A percentile compares a stretch with the other conserved stretches of the same genome.
These are phyloP conservation scores for Coemansia sp. DNA, from an alignment of 192 early-diverging fungal species.

Conservation along the genomic window DNA sequence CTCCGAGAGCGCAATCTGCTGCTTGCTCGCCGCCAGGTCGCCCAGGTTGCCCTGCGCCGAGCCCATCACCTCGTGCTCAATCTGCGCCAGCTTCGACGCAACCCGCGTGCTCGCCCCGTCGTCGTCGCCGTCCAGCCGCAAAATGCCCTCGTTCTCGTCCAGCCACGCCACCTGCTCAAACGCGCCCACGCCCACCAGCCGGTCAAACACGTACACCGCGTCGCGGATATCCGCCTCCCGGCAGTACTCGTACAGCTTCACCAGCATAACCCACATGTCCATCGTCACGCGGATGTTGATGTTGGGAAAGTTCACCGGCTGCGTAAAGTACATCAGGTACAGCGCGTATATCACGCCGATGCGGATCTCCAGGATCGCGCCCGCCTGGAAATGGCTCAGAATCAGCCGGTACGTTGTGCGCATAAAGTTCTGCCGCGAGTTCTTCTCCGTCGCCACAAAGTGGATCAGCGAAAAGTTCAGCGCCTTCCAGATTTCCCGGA, in stretches of 20 bases:
- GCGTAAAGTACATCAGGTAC: conserved; percentile 58
- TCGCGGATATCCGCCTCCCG: conserved; percentile 43
- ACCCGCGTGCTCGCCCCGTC: conserved; percentile 29
- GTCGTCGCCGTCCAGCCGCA: conserved; percentile 46
- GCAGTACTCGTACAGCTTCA: conserved; percentile 51
- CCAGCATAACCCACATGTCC: conserved; percentile 48
- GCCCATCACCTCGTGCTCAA: conserved; percentile 53
- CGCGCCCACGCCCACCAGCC: conserved; percentile 37
- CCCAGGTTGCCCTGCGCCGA: conserved; percentile 41
- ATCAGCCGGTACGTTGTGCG: conserved; percentile 51
- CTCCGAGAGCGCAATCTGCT: conserved; percentile 34
- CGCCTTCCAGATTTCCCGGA: conserved; percentile 54
- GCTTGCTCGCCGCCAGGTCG: conserved; percentile 41
- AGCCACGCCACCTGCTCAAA: conserved; percentile 56
- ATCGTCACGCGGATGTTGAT: conserved; percentile 51
- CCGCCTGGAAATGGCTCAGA: conserved; percentile 40
- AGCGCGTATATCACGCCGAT: conserved; percentile 55
- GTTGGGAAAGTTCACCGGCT: conserved; percentile 55
- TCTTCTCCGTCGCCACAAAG: conserved; percentile 58
- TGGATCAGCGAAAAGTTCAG: conserved; percentile 58
- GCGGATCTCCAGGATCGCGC: conserved; percentile 48
- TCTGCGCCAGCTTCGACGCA: conserved; percentile 27
- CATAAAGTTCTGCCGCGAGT: conserved; percentile 57
- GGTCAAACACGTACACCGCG: conserved; percentile 49
- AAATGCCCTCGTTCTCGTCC: conserved; percentile 45